Conservation (phyloP, 495 filamentous ascomycete genomes). For the Penicillium bialowiezense region DNA sequence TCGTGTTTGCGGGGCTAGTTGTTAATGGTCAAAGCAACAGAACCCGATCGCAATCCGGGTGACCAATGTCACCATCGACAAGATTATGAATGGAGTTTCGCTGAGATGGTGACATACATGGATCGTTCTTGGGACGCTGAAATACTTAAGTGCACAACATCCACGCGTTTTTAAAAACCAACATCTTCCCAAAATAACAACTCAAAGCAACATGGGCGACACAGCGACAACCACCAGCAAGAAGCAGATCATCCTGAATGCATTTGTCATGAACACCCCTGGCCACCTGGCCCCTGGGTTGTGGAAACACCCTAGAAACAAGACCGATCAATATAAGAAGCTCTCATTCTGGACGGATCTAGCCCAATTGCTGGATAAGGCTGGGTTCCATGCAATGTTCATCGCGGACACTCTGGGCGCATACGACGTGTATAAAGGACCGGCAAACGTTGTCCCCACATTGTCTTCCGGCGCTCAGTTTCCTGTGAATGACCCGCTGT, state of each 20-base stretch:
- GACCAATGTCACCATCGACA: too few species aligned
- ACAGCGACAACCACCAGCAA: conserved; percentile 19
- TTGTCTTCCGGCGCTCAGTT: conserved; percentile 31
- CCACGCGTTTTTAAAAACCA: neutral
- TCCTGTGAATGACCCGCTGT: conserved; percentile 43
- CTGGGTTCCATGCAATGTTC: conserved; percentile 62
- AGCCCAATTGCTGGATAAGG: conserved; percentile 55
- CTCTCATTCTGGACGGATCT: conserved; percentile 55
- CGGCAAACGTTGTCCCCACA: conserved; percentile 24
- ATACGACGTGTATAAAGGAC: conserved; percentile 36
- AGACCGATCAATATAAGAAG: conserved; percentile 51
- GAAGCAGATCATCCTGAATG: conserved; percentile 57
- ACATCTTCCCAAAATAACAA: neutral
- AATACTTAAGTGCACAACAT: neutral
- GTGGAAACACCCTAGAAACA: conserved; percentile 53
- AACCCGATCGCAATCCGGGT: too few species aligned
- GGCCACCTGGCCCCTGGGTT: conserved; percentile 57
- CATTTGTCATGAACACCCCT: conserved; percentile 53
- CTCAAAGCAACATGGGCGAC: conserved; percentile 6
- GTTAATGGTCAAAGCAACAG: too few species aligned
- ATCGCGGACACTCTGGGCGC: conserved; percentile 48
- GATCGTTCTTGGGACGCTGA: neutral
- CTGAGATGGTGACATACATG: neutral
- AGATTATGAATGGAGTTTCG: neutral
- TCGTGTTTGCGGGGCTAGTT: too few species aligned